Evolutionary conservation across 352 stramenopile species (phyloP), one percentile per base, ranked within the genome.

Genomic region (Plasmopara halstedii): DNA sequence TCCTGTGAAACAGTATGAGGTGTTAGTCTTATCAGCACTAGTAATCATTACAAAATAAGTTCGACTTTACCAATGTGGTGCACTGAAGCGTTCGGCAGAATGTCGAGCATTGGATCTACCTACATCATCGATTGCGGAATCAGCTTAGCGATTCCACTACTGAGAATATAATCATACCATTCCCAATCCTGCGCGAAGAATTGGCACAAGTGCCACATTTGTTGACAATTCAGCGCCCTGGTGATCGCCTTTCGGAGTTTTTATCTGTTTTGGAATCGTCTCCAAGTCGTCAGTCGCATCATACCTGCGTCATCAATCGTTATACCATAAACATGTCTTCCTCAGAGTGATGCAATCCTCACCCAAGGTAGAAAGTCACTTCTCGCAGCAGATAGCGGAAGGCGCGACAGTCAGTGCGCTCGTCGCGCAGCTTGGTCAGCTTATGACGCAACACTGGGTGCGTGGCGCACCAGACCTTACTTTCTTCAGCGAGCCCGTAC

Each of bases 361-460:
- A 99, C 59, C 93, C 96, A 15, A 99, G 69, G 58, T 99, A 98
- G 55, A 98, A 98, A 21, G 95, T 99, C 36, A 99, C 85, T 77
- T 99, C 95, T 35, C 92, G 86, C 42, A 99, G 70, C n/a, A 98
- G 64, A 43, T 92, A 67, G 47, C 96, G 92, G 62, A 99, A 99
- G 11, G 97, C 72, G 33, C 77, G 86, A 45, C 88, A 88, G 36
- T 85, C 74, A 0, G 95, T 98, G 55, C 80, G 75, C 38, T 94
- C 92, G 35, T 96, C 90, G n/a, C 96, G 88, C 23, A 99, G 79
- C 53, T 98, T 95, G 15, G 88, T 97, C 40, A 98, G 83, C 70
- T 99, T 98, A 70, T 98, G 93, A 20, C 79, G 70, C 17, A 98
- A 66, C 26, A 98, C 85, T 1, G 90, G 88, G 67, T 98, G 94